Evolutionary conservation across 192 early-diverging fungal species (phyloP).

Genomic region (Coemansia sp.): DNA sequence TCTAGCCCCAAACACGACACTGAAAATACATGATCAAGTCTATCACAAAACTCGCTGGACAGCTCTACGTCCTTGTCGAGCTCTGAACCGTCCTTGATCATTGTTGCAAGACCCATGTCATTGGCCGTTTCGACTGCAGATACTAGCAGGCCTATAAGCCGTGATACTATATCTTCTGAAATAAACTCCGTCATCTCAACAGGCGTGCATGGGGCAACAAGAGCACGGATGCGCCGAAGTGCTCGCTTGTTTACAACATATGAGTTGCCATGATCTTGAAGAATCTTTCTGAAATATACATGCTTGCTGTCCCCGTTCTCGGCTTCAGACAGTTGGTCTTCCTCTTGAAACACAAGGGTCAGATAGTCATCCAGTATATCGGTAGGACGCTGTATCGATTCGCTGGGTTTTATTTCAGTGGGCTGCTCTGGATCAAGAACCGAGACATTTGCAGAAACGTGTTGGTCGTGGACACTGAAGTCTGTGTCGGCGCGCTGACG

Average conservation of each 20-base stretch:
- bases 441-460: background rate
- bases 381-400: background rate
- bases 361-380: slow-evolving; percentile 27
- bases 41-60: slow-evolving; percentile 18
- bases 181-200: slow-evolving; percentile 13
- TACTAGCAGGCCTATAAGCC: slow-evolving; percentile 26
- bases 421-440: background rate
- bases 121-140: slow-evolving; percentile 30
- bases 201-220: slow-evolving; percentile 21
- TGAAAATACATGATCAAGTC: slow-evolving; percentile 19
- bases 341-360: slow-evolving; percentile 31
- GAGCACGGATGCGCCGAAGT: slow-evolving; percentile 15
- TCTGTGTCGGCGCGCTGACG: slow-evolving; percentile 2
- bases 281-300: slow-evolving; percentile 12
- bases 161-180: slow-evolving; percentile 14
- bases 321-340: slow-evolving; percentile 17
- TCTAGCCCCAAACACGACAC: slow-evolving; percentile 34
- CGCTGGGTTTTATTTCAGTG: background rate
- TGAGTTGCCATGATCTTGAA: slow-evolving; percentile 1
- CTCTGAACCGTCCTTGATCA: slow-evolving; percentile 25
- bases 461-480: background rate
- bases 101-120: slow-evolving; percentile 18
- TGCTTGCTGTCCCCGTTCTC: background rate
- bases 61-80: slow-evolving; percentile 17
- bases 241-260: slow-evolving; percentile 22